Evolutionary conservation across 352 stramenopile genomes (phyloP).

Genomic region (Phytophthora brassicae): DNA sequence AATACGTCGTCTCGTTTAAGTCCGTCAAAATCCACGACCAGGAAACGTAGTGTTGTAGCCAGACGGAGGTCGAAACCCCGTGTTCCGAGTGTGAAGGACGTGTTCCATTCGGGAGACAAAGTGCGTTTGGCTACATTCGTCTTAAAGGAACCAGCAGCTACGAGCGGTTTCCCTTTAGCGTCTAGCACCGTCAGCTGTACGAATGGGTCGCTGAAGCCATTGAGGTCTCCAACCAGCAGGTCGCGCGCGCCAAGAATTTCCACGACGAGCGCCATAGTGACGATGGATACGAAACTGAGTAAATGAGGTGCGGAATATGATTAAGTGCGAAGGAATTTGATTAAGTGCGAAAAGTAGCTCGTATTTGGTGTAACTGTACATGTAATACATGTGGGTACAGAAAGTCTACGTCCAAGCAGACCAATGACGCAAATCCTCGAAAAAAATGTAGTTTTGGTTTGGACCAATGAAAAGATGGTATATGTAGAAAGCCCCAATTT

Average conservation of each 20-base stretch:
- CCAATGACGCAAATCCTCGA: too few relatives aligned
- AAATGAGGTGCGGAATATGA: neutral
- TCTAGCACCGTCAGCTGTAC: conserved; percentile 60
- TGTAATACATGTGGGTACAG: too few relatives aligned
- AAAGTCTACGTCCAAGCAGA: too few relatives aligned
- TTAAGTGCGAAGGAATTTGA: neutral
- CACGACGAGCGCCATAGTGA: conserved; percentile 38
- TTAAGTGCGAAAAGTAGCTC: too few relatives aligned
- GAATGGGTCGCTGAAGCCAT: conserved; percentile 77
- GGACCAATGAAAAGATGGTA: too few relatives aligned
- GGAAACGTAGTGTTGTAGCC: conserved; percentile 61
- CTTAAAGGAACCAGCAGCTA: conserved; percentile 43
- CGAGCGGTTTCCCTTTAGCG: conserved; percentile 42
- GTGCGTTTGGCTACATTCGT: conserved; percentile 53
- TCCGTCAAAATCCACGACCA: conserved; percentile 61
- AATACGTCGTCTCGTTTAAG: conserved; percentile 64
- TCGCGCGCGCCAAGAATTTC: conserved; percentile 55
- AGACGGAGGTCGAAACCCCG: conserved; percentile 54
- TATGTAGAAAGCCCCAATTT: too few relatives aligned
- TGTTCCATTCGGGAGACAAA: conserved; percentile 52
- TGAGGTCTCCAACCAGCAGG: conserved; percentile 64
- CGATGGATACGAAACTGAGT: neutral
- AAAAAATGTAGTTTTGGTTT: too few relatives aligned
- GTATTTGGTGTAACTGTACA: too few relatives aligned
- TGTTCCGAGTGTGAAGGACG: conserved; percentile 48